Evolutionary conservation across 2,329 filamentous ascomycete genomes (phyloP).

Genomic region (Alternaria burnsii): DNA sequence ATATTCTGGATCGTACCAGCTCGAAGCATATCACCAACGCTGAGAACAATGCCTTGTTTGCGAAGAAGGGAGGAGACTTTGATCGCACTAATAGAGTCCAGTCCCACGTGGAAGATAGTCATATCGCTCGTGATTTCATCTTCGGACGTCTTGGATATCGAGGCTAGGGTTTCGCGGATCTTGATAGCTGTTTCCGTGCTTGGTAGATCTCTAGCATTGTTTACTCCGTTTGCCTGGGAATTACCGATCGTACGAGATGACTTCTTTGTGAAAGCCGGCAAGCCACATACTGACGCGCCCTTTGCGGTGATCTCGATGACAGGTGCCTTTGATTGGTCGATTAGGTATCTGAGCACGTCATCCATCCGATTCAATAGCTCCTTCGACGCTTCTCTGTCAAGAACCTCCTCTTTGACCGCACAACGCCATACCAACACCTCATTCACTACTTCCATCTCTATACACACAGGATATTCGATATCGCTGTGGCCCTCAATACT

Average conservation of each 20-base stretch:
- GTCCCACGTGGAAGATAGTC: slow-evolving; percentile 82
- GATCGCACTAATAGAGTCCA: slow-evolving; percentile 92
- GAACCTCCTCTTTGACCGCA: slow-evolving; percentile 69
- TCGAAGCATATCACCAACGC: slow-evolving; percentile 75
- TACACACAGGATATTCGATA: slow-evolving; percentile 82
- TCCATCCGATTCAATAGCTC: slow-evolving; percentile 69
- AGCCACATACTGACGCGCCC: slow-evolving; percentile 70
- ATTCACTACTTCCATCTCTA: slow-evolving; percentile 75
- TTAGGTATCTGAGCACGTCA: slow-evolving; percentile 64
- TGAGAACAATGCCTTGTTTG: slow-evolving; percentile 67
- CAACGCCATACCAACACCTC: slow-evolving; percentile 72
- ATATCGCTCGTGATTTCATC: slow-evolving; percentile 67
- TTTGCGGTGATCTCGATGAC: slow-evolving; percentile 64
- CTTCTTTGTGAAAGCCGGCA: slow-evolving; percentile 56
- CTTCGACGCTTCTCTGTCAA: slow-evolving; percentile 58
- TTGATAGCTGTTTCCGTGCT: slow-evolving; percentile 48
- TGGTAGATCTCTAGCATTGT: not conserved
- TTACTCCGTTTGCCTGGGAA: no score
- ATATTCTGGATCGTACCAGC: slow-evolving; percentile 73
- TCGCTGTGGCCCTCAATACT: slow-evolving; percentile 71
- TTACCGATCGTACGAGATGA: not conserved
- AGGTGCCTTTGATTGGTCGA: slow-evolving; percentile 59
- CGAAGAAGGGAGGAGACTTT: slow-evolving; percentile 78
- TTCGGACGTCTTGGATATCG: slow-evolving; percentile 68
- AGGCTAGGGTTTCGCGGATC: slow-evolving; percentile 59